phyloP scores from a whole-genome alignment of 2,329 filamentous ascomycete species.

The Pseudocercospora musae region DNA sequence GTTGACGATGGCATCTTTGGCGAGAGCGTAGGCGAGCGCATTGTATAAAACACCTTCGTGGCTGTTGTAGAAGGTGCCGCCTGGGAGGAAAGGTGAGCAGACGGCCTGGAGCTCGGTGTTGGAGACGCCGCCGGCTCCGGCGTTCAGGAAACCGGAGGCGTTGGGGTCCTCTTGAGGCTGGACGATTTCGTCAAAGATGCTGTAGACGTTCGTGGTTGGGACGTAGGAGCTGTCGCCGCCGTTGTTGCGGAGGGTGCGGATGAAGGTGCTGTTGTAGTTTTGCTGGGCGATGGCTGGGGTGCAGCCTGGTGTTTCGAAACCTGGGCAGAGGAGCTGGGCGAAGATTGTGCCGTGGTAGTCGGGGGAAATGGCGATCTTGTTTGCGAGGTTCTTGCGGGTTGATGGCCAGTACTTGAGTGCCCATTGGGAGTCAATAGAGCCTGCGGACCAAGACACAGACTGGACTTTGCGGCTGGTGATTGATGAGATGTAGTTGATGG shows the following conservation, averaged over 20 bases:
- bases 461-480: constrained; percentile 41
- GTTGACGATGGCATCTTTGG: constrained; percentile 48
- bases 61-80: constrained; percentile 44
- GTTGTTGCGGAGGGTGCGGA: constrained; percentile 42
- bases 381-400: constrained; percentile 42
- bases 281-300: constrained; percentile 48
- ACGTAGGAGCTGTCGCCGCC: constrained; percentile 53
- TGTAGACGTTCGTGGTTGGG: constrained; percentile 54
- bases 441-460: constrained; percentile 56
- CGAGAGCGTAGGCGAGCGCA: constrained; percentile 43
- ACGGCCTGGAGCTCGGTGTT: constrained; percentile 50
- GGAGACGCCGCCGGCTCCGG: constrained; percentile 45
- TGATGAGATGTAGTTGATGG: constrained; percentile 53
- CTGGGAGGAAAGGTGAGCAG: constrained; percentile 37
- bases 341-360: constrained; percentile 52
- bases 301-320: constrained; percentile 27
- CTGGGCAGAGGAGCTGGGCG: constrained; percentile 36
- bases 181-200: constrained; percentile 50
- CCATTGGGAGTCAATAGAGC: constrained; percentile 55
- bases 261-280: constrained; percentile 43
- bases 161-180: constrained; percentile 46
- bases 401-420: constrained; percentile 57
- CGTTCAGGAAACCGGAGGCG: constrained; percentile 48
- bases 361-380: constrained; percentile 51
- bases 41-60: constrained; percentile 52